Percentiles rank a stretch among this genome's conserved stretches.
Evolutionary conservation across 1,284 basidiomycete genomes (phyloP).

Genomic region (Naganishia liquefaciens): DNA sequence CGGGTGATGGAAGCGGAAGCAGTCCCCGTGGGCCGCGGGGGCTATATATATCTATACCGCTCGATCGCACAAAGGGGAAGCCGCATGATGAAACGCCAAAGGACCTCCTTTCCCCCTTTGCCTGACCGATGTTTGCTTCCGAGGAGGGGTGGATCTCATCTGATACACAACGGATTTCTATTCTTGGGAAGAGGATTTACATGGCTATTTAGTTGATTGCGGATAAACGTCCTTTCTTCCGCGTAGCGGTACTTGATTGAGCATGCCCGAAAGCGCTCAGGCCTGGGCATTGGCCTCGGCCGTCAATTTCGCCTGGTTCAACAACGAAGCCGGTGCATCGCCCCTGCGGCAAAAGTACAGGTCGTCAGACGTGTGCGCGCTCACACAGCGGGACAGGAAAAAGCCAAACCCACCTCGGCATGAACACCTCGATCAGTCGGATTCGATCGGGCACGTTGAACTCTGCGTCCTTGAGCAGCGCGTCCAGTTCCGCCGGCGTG

Average conservation of each 20-base stretch:
- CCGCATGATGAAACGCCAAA: neutral
- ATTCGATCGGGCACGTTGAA: slow-evolving; percentile 49
- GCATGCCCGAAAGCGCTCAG: neutral
- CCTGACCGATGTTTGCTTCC: neutral
- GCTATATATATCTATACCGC: no score
- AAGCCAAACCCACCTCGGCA: slow-evolving; percentile 41
- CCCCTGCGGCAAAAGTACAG: slow-evolving; percentile 1
- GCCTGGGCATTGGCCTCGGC: slow-evolving; percentile 44
- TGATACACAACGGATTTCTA: neutral
- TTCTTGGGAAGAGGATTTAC: no score
- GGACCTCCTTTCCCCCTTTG: slow-evolving; percentile 2
- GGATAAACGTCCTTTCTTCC: no score
- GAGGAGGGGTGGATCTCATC: no score
- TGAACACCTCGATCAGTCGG: slow-evolving; percentile 52
- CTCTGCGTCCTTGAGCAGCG: slow-evolving; percentile 45
- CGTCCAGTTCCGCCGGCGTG: slow-evolving; percentile 61
- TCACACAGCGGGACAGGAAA: neutral
- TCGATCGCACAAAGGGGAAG: no score
- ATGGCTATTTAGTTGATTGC: no score
- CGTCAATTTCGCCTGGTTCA: slow-evolving; percentile 54
- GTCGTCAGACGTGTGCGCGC: neutral
- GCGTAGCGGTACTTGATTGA: neutral
- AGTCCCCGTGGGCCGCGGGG: no score
- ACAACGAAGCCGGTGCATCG: slow-evolving; percentile 41
- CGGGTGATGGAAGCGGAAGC: no score